Conservation (phyloP, 1,284 basidiomycete species). For the Cryptococcus neoformans region DNA sequence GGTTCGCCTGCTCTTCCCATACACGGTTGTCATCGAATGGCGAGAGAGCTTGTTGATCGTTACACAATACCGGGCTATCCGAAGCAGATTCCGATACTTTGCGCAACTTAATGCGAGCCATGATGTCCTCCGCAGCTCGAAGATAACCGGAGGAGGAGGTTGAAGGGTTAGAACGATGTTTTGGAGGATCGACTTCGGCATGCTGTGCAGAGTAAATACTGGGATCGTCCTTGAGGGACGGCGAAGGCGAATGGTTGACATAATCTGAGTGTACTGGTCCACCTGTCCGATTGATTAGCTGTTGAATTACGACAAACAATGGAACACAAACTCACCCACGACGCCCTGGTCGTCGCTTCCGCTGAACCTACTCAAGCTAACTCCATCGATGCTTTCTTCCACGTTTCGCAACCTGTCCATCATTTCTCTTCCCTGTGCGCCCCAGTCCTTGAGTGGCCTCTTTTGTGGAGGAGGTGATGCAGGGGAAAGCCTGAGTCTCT, state of each 20-base stretch:
- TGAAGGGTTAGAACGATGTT: constrained; percentile 42
- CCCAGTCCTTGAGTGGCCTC: constrained; percentile 32
- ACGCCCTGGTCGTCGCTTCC: constrained; percentile 4
- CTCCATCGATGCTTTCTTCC: constrained; percentile 30
- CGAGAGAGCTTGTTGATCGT: constrained; percentile 47
- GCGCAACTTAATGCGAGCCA: constrained; percentile 70
- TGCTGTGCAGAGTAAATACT: neutral
- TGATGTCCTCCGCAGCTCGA: constrained; percentile 68
- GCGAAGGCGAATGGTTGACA: constrained; percentile 17
- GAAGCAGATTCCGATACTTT: constrained; percentile 38
- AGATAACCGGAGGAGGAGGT: constrained; percentile 57
- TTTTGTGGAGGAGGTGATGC: constrained; percentile 21
- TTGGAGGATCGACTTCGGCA: constrained; percentile 9
- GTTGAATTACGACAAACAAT: too few relatives aligned
- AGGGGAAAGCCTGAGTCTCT: constrained; percentile 33
- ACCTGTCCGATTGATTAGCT: too few relatives aligned
- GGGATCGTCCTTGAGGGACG: constrained; percentile 11
- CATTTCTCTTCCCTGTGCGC: constrained; percentile 36
- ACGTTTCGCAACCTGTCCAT: constrained; percentile 39
- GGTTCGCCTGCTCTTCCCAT: constrained; percentile 18
- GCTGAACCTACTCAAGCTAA: constrained; percentile 21
- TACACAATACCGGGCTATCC: constrained; percentile 53
- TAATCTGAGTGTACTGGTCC: constrained; percentile 18
- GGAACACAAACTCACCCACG: too few relatives aligned
- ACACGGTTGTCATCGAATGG: constrained; percentile 42